These are phyloP conservation scores for Magnolia officinalis DNA, from an alignment of 164 flowering plant species.

Conservation along the genomic window DNA sequence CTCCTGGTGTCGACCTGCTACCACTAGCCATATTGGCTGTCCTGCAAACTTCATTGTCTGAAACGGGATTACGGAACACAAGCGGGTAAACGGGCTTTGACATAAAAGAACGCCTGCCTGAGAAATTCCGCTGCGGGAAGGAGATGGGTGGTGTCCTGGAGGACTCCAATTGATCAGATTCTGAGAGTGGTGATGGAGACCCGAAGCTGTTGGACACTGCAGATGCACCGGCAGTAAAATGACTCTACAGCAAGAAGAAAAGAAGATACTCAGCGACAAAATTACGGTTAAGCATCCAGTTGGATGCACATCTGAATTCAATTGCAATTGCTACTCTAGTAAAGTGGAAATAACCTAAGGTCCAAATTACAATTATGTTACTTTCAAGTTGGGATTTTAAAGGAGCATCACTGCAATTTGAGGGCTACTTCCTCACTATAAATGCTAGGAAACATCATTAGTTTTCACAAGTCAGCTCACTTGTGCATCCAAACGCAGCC, in stretches of 20 bases:
- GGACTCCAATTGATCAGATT: constrained; percentile 33
- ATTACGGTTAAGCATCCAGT: too few species aligned
- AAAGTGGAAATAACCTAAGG: not conserved
- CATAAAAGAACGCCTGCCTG: constrained; percentile 35
- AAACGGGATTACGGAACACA: constrained; percentile 40
- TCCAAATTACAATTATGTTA: not conserved
- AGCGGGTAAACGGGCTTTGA: constrained; percentile 49
- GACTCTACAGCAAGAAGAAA: constrained; percentile 26
- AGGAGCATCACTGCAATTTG: not conserved
- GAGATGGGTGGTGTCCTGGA: constrained; percentile 28
- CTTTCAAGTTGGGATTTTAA: not conserved
- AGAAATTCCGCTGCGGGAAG: constrained; percentile 19
- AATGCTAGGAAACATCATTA: not conserved
- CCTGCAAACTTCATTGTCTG: constrained; percentile 29
- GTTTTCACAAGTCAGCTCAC: not conserved
- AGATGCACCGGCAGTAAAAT: constrained; percentile 19
- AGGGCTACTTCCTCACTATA: not conserved
- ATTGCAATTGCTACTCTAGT: not conserved
- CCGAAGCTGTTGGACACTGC: constrained; percentile 30
- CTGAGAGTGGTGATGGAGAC: constrained; percentile 43
- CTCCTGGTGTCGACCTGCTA: constrained; percentile 30
- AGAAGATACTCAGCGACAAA: not conserved
- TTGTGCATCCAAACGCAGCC: not conserved
- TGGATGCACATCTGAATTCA: not conserved
- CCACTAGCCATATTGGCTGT: constrained; percentile 20